These are phyloP conservation scores for Posidonia australis DNA, from an alignment of 106 monocot genomes.

Conservation along the genomic window DNA sequence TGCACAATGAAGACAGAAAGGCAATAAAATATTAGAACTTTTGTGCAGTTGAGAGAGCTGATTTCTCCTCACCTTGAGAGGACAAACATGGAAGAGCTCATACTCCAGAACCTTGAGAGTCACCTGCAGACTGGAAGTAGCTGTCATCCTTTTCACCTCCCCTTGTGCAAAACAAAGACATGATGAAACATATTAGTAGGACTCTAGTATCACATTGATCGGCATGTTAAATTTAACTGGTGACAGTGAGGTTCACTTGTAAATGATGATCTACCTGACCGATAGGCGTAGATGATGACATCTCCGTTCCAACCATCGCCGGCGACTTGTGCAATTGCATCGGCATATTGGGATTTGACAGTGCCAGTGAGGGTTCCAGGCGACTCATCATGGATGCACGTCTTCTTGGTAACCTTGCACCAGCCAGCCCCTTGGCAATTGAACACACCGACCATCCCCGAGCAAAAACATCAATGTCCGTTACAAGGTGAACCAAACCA, in stretches of 20 bases:
- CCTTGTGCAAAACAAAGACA: conserved; percentile 18
- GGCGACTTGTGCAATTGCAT: conserved; percentile 37
- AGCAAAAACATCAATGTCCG: too few species aligned
- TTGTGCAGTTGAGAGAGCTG: too few species aligned
- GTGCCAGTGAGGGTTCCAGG: conserved; percentile 55
- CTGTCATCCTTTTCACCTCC: conserved; percentile 33
- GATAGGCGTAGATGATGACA: conserved; percentile 36
- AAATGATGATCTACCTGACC: conserved; percentile 25
- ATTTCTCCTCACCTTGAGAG: conserved; percentile 18
- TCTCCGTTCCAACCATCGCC: conserved; percentile 50
- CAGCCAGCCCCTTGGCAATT: conserved; percentile 89
- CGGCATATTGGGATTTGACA: conserved; percentile 34
- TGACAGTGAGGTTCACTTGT: neutral
- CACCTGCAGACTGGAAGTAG: conserved; percentile 29
- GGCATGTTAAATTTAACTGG: neutral
- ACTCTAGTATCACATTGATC: neutral
- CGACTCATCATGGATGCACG: conserved; percentile 38
- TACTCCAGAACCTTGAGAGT: conserved; percentile 56
- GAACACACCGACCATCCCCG: conserved; percentile 69
- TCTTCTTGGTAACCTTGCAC: conserved; percentile 63
- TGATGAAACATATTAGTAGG: neutral
- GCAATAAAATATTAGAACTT: neutral
- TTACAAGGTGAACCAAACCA: neutral
- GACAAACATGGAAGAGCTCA: conserved; percentile 51
- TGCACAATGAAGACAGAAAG: conserved; percentile 1